Evolutionary conservation across 345 rosid species (phyloP).

Genomic region (Eucalyptus tenuipes): DNA sequence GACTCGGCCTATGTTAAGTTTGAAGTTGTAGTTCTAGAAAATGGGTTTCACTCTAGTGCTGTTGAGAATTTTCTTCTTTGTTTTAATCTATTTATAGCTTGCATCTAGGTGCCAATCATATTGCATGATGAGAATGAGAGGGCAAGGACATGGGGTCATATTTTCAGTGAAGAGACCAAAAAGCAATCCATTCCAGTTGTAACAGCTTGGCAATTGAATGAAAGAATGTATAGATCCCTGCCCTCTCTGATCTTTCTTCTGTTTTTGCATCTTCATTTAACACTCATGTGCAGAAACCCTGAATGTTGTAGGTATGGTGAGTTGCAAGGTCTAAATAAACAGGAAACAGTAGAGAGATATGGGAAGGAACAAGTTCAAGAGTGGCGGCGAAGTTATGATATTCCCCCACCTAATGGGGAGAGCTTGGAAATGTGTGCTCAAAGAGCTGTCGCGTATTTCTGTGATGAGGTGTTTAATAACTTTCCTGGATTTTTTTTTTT

Average conservation of each 20-base stretch:
- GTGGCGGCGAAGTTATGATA: constrained; percentile 96
- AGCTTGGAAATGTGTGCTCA: constrained; percentile 98
- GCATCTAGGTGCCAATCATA: constrained; percentile 72
- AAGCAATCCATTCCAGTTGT: constrained; percentile 84
- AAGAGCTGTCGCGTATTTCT: constrained; percentile 73
- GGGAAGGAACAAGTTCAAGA: constrained; percentile 88
- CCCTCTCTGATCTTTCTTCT: neutral
- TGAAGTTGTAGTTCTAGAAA: neutral
- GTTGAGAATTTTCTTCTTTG: neutral
- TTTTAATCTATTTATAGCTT: neutral
- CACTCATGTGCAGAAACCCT: neutral
- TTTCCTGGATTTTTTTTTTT: neutral
- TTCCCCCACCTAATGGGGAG: constrained; percentile 95
- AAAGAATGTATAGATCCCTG: constrained; percentile 66
- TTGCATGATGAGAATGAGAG: constrained; percentile 71
- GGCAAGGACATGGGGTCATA: constrained; percentile 75
- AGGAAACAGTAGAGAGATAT: constrained; percentile 87
- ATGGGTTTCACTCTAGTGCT: neutral
- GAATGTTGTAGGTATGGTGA: constrained; percentile 72
- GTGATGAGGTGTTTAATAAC: constrained; percentile 22
- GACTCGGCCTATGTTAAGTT: neutral
- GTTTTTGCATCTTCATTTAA: neutral
- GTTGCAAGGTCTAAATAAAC: constrained; percentile 90
- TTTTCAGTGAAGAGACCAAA: constrained; percentile 75
- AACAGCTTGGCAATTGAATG: constrained; percentile 92